phyloP scores from a whole-genome alignment of 768 basidiomycete species.

The Cystobasidium onofrii region DNA sequence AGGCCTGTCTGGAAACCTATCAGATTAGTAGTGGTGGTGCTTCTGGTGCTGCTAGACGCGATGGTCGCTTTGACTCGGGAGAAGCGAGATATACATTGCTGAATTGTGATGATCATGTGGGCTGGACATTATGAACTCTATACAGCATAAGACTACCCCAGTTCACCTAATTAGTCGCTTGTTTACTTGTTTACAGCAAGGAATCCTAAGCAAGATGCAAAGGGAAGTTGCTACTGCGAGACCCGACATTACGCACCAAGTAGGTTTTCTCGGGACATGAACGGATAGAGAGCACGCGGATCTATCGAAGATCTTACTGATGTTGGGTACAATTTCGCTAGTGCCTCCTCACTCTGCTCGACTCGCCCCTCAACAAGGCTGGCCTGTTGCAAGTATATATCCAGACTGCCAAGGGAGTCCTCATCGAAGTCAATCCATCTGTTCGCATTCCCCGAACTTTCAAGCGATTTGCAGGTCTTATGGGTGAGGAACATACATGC shows the following conservation, averaged over 20 bases:
- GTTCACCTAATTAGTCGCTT: too few relatives aligned
- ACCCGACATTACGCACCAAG: conserved; percentile 98
- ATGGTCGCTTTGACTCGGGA: conserved; percentile 51
- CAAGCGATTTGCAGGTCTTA: conserved; percentile 94
- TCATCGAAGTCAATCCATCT: conserved; percentile 97
- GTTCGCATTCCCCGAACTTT: conserved; percentile 96
- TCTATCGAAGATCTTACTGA: neutral
- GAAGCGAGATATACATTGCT: conserved; percentile 93
- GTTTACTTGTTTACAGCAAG: conserved; percentile 51
- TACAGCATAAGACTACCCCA: too few relatives aligned
- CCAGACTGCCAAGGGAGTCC: conserved; percentile 87
- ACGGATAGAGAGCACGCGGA: neutral
- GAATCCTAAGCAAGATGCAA: conserved; percentile 92
- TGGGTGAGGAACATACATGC: conserved; percentile 58
- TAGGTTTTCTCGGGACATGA: conserved; percentile 45
- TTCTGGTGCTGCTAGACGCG: conserved; percentile 32
- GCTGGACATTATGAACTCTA: too few relatives aligned
- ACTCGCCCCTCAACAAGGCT: conserved; percentile 96
- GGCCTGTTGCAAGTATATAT: conserved; percentile 95
- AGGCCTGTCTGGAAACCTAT: conserved; percentile 94
- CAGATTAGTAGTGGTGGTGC: conserved; percentile 57
- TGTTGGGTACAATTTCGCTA: conserved; percentile 44
- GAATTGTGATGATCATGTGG: conserved; percentile 87
- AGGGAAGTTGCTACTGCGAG: conserved; percentile 98
- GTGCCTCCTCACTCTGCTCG: conserved; percentile 91